Evolutionary conservation across 345 rosid genomes (phyloP), one percentile per base, ranked within the genome.

Genomic region (Acer yangbiense): DNA sequence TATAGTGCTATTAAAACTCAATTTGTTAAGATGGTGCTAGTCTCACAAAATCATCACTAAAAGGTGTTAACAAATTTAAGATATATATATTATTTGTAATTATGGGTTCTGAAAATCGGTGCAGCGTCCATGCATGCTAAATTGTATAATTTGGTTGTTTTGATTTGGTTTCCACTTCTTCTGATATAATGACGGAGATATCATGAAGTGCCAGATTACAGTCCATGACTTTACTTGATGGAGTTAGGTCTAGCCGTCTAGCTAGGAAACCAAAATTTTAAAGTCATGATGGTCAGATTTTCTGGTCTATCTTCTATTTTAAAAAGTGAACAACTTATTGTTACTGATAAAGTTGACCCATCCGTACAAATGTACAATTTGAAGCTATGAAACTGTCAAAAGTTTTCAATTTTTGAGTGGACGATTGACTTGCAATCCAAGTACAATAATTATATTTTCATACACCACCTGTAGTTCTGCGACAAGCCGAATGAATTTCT

Each of bases 81-180:
- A 6, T 6, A 41, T 41, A 41, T 41, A 27, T 27, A 41, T 11
- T 0, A 48, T 29, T 4, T 29, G 57, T n/a, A 52, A 52, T 52
- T 52, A 52, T 52, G 57, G 18, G 6, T 14, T 13, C 14, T 52
- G 54, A 52, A 18, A 52, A 14, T 17, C 1, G 16, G 57, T 52
- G 57, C 5, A 52, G 57, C 18, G 14, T 52, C 18, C 57, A 52
- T 58, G 63, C 63, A 58, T 58, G 63, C 63, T 58, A 58, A 9
- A 58, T 58, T 52, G 10, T 58, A 58, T 58, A 58, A 58, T 58
- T 58, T 58, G 6, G 63, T 58, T 58, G 63, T 58, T 9, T 58
- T 58, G 63, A 58, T 58, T 58, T 58, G 17, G 63, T 58, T 58
- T n/a, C 63, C 63, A 58, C 63, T 58, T 52, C 55, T 50, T 58